Conservation (phyloP, 2,329 filamentous ascomycete species). For the Colletotrichum kahawae region DNA sequence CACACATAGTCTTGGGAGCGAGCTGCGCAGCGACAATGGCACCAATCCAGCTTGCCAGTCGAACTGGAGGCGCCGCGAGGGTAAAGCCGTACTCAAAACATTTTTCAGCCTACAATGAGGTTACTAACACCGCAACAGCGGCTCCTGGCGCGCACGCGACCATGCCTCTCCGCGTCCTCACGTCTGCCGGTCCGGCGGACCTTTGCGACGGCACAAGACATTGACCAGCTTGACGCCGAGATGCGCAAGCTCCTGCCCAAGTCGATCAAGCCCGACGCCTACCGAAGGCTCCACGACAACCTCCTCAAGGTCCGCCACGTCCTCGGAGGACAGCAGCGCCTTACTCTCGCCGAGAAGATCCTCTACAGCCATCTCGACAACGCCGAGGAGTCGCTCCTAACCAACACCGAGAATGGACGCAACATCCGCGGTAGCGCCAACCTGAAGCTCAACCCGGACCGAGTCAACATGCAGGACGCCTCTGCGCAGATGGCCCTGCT, state of each 20-base stretch:
- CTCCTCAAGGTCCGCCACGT: slow-evolving; percentile 78
- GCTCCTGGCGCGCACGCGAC: slow-evolving; percentile 31
- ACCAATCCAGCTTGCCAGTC: slow-evolving; percentile 55
- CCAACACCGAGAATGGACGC: slow-evolving; percentile 81
- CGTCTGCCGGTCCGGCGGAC: slow-evolving; percentile 20
- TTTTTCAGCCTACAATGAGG: neutral
- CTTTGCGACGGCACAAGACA: slow-evolving; percentile 22
- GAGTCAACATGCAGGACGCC: slow-evolving; percentile 99
- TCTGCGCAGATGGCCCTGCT: slow-evolving; percentile 97
- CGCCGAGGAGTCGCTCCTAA: slow-evolving; percentile 84
- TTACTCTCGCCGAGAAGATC: slow-evolving; percentile 97
- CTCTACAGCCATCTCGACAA: slow-evolving; percentile 94
- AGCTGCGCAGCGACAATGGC: slow-evolving; percentile 43
- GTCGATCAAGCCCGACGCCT: slow-evolving; percentile 67
- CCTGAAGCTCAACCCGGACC: slow-evolving; percentile 94
- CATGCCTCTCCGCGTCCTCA: slow-evolving; percentile 12
- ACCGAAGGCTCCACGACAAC: slow-evolving; percentile 79
- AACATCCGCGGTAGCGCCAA: slow-evolving; percentile 88
- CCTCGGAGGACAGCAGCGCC: slow-evolving; percentile 62
- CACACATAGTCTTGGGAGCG: slow-evolving; percentile 14
- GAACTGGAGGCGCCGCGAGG: slow-evolving; percentile 52
- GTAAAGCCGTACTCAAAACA: slow-evolving; percentile 32
- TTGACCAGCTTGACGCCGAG: slow-evolving; percentile 34
- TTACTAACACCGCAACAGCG: slow-evolving; percentile 33
- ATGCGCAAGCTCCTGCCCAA: slow-evolving; percentile 31